Evolutionary conservation across 257 asterid genomes (phyloP).

Genomic region (Capsicum pubescens): DNA sequence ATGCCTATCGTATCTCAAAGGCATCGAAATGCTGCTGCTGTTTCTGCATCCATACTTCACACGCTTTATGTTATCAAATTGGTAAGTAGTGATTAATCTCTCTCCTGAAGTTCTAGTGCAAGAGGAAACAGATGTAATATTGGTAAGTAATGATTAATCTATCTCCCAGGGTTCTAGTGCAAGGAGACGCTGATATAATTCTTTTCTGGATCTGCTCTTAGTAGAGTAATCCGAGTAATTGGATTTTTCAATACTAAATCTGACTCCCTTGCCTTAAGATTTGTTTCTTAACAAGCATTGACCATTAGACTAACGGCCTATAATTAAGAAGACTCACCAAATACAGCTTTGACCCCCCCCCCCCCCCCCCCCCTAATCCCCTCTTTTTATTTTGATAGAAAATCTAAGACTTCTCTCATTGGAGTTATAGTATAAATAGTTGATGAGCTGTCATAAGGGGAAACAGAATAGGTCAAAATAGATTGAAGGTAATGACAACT

Average conservation of each 20-base stretch:
- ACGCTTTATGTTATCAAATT: slow-evolving; percentile 84
- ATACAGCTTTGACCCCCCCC: background rate
- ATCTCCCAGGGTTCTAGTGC: background rate
- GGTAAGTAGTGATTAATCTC: slow-evolving; percentile 48
- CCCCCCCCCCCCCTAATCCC: background rate
- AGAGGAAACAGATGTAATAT: slow-evolving; percentile 7
- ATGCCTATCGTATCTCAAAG: slow-evolving; percentile 70
- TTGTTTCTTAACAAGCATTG: background rate
- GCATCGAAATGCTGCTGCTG: slow-evolving; percentile 76
- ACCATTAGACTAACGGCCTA: background rate
- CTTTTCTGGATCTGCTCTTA: slow-evolving; percentile 19
- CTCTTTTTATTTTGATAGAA: background rate
- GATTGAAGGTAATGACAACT: slow-evolving; percentile 1
- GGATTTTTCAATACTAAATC: slow-evolving; percentile 13
- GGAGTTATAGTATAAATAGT: background rate
- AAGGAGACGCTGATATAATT: background rate
- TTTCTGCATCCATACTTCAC: slow-evolving; percentile 84
- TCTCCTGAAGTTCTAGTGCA: background rate
- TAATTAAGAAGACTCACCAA: background rate
- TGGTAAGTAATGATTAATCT: background rate
- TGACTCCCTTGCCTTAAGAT: slow-evolving; percentile 12
- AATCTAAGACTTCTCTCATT: background rate
- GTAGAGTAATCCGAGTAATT: background rate
- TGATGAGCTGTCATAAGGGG: slow-evolving; percentile 23
- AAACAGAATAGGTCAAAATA: slow-evolving; percentile 11